Evolutionary conservation across 495 filamentous ascomycete genomes (phyloP), one percentile per base, ranked within the genome.

Genomic region (Aspergillus heteromorphus): DNA sequence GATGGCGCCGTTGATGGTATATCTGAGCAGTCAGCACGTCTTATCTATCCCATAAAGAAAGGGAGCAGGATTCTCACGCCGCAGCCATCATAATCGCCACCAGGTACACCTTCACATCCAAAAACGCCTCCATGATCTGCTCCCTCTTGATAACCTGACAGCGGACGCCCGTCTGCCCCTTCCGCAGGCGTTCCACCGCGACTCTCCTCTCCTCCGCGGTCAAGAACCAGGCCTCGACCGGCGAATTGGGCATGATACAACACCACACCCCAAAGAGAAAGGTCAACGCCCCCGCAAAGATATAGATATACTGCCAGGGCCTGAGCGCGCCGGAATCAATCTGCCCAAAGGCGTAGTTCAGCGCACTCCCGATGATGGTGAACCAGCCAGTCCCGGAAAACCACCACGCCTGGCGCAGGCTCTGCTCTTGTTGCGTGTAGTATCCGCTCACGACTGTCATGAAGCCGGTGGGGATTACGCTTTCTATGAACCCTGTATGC

Each of bases 1-100:
- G n/a, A 89, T 82, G 4, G 85, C 86, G 17, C 87, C 86, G 56
- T 89, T 89, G 54, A 89, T 81, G 0, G 83, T 87, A 58, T 88
- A 88, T 4, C 76, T 79, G 34, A 10, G 9, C 5, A 2, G n/a
- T 16, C 17, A 31, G n/a, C 20, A 40, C n/a, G n/a, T n/a, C n/a
- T n/a, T n/a, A n/a, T n/a, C n/a, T 19, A 51, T 31, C 19, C 5
- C 38, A 41, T 1, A 5, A 50, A 8, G 6, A 19, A 20, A 45
- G 11, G 6, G 8, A 21, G 17, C 20, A 20, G n/a, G 13, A 30
- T 11, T 59, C 74, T 64, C 49, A 79, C 68, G 80, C 80, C 13
- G 75, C 65, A 23, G 71, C 76, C 79, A 82, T 83, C 68, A 82
- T 82, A n/a, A 83, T 64, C 11, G 73, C 73, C 8, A 84, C 65